These are phyloP conservation scores for Penicillium waksmanii DNA, from an alignment of 495 filamentous ascomycete species.

Conservation along the genomic window DNA sequence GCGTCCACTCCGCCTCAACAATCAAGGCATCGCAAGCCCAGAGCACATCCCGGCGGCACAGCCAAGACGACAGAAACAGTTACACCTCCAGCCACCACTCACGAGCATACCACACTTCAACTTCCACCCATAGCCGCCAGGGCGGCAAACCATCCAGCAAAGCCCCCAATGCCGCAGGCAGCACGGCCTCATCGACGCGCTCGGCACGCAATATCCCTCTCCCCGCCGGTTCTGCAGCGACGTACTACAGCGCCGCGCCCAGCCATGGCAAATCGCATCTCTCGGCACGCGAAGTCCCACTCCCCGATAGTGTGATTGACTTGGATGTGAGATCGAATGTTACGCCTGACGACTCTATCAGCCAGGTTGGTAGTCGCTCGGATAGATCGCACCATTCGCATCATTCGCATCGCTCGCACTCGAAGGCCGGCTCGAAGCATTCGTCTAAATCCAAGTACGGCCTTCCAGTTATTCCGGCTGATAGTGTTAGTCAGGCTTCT, in stretches of 20 bases:
- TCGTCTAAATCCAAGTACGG: conserved; percentile 37
- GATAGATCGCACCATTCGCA: conserved; percentile 17
- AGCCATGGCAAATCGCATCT: conserved; percentile 31
- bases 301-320: conserved; percentile 52
- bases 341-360: conserved; percentile 44
- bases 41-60: conserved; percentile 22
- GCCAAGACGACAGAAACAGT: conserved; percentile 22
- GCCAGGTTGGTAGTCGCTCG: conserved; percentile 37
- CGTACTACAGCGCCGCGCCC: conserved; percentile 19
- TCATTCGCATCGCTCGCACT: conserved; percentile 40
- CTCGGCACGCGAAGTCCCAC: conserved; percentile 44
- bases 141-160: conserved; percentile 8
- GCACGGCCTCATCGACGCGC: conserved; percentile 34
- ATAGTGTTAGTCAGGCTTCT: conserved; percentile 69
- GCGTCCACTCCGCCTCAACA: conserved; percentile 44
- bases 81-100: conserved; percentile 23
- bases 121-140: conserved; percentile 5
- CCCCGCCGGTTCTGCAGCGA: conserved; percentile 25
- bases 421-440: conserved; percentile 23
- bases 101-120: conserved; percentile 16
- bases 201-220: conserved; percentile 38
- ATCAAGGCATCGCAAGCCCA: conserved; percentile 46
- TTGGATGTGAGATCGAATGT: conserved; percentile 40
- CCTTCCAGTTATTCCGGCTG: conserved; percentile 58
- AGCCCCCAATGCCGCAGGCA: conserved; percentile 14